These are phyloP conservation scores for Zoysia japonica DNA, from an alignment of 176 grass and related monocot genomes.

Conservation along the genomic window DNA sequence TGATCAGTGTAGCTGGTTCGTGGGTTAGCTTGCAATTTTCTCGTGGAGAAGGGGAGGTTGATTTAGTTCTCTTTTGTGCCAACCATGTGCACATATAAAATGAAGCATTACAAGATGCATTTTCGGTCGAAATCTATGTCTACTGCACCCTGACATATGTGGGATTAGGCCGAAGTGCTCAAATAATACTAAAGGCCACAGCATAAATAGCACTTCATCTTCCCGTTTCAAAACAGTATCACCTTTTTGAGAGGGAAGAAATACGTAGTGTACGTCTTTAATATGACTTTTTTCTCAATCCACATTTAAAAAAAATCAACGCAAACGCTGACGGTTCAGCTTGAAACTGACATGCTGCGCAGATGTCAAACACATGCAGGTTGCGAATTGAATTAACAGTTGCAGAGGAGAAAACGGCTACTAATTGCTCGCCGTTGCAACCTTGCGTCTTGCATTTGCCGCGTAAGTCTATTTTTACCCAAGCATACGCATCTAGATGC, in stretches of 20 bases:
- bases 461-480: background rate
- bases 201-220: no score
- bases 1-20: background rate
- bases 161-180: no score
- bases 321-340: background rate
- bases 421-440: background rate
- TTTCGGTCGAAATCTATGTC: no score
- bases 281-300: background rate
- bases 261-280: no score
- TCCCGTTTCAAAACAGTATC: no score
- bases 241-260: no score
- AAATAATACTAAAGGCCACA: no score
- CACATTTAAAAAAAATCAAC: background rate
- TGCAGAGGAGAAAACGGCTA: conserved; percentile 12
- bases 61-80: background rate
- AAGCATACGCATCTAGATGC: conserved; percentile 8
- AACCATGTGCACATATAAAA: background rate
- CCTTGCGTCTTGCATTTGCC: background rate
- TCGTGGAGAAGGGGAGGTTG: background rate
- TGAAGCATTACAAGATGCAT: no score
- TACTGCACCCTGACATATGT: no score
- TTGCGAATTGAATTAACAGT: background rate
- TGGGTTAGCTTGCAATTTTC: background rate
- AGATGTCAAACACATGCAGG: background rate
- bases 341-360: background rate